Evolutionary conservation across 2,329 filamentous ascomycete species (phyloP), one percentile per base, ranked within the genome.

Genomic region (Colletotrichum somersetense): DNA sequence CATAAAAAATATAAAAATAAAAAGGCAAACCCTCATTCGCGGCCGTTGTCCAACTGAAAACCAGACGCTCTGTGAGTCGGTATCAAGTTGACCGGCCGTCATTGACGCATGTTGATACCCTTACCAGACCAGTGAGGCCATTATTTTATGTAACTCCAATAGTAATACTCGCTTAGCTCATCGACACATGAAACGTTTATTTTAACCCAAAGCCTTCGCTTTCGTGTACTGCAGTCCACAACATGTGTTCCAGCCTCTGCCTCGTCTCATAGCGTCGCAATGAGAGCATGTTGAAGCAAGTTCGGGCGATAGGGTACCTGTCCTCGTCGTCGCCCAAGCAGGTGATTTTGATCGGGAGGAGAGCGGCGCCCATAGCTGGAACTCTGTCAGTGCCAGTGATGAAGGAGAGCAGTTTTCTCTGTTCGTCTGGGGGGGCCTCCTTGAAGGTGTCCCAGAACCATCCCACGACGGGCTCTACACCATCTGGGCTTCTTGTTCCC

Each of bases 201-300:
- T 95, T 96, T 80, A 98, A 85, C 42, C 95, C 95, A 86, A 98
- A 98, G 3, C 95, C 95, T 80, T 97, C 94, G 78, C 95, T 97
- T 81, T 95, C 94, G 75, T 90, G 85, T n/a, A 97, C 94, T 5
- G 95, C 95, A 74, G 89, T 89, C 94, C 95, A 97, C 42, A 98
- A 83, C 84, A 91, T 90, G 63, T 81, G 83, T 80, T 94, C 92
- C 71, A 97, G 80, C 75, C 89, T 91, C 78, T 91, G 87, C 75
- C 87, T 89, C 4, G 88, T 90, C 46, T 81, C 79, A 81, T 96
- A 97, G 57, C 89, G 88, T 83, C 92, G 96, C 69, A 98, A 83
- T 5, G 92, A 91, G 74, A 98, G 78, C 80, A 91, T 90, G 79
- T 97, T 97, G 83, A 98, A 98, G 80, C 95, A 98, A 10, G 95